Base-by-base conservation (phyloP, 192 early-diverging fungal genomes). In the Coemansia sp. region DNA sequence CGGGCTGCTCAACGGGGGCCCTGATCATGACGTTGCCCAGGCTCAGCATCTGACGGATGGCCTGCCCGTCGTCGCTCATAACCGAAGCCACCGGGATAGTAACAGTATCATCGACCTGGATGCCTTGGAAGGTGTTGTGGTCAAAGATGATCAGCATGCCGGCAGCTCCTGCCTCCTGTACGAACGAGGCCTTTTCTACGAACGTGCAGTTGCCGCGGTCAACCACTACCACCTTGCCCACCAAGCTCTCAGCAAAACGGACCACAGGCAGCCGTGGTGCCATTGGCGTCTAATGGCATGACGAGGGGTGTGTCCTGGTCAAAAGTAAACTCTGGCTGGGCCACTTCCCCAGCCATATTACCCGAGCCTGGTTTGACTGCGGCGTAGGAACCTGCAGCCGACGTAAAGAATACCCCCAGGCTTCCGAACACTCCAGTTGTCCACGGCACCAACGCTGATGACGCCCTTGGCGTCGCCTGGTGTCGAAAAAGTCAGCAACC, bases 381-480 rank as follows among this genome's bases (percentile, higher is more conserved):
- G 29, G 55, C 49, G 1, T 44, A 31, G 19, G 17, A 28, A 75
- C 33, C 5, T 46, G n/a, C n/a, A n/a, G n/a, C n/a, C n/a, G n/a
- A n/a, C n/a, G n/a, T n/a, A n/a, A n/a, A n/a, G n/a, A 6, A 39
- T 47, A 31, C 51, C 55, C 1, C 51, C 32, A 22, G 3, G 59
- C 57, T 60, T 56, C 7, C 66, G 72, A 47, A 65, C 52, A 41
- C 59, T 58, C 52, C 72, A 56, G 28, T 56, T 69, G 23, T 67
- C 77, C 4, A 84, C 53, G 18, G 81, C 74, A n/a, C 78, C 85
- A 18, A 89, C 80, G 17, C 68, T 70, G 4, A 87, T 48, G 20
- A 77, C 82, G 37, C 78, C 52, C 17, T 45, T 44, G 0, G 69
- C 74, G 16, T 77, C 41, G 0, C 76, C 74, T 4, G 82, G 82